These are phyloP conservation scores for Chimonanthus salicifolius DNA, from an alignment of 164 flowering plant genomes.

Conservation along the genomic window DNA sequence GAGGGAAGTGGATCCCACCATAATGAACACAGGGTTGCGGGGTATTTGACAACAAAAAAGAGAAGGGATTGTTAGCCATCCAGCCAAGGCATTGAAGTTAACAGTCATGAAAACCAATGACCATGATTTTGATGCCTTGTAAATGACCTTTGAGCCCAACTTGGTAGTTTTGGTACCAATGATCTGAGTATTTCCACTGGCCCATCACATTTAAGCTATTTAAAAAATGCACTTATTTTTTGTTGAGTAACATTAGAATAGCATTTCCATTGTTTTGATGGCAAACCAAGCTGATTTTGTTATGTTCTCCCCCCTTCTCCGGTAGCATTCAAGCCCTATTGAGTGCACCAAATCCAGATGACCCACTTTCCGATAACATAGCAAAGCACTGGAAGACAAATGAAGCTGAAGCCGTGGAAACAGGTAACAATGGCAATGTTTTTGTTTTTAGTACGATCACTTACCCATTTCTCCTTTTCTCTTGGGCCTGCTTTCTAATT, in stretches of 20 bases:
- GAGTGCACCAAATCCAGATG: constrained; percentile 98
- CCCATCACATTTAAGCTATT: neutral
- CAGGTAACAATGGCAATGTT: constrained; percentile 39
- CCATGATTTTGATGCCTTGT: neutral
- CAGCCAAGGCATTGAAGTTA: no score
- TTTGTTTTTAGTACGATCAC: no score
- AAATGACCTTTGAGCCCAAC: neutral
- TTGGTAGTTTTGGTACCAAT: neutral
- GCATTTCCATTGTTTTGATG: neutral
- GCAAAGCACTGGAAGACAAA: constrained; percentile 98
- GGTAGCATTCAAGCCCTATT: constrained; percentile 80
- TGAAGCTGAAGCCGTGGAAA: constrained; percentile 94
- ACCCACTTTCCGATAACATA: constrained; percentile 92
- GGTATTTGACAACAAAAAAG: no score
- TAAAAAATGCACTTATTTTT: neutral
- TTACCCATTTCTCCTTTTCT: neutral
- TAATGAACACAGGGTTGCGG: no score
- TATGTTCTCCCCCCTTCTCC: neutral
- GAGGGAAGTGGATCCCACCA: no score
- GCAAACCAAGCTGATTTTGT: neutral
- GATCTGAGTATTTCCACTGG: no score
- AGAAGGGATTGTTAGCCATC: no score
- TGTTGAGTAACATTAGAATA: neutral
- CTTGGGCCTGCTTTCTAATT: neutral
- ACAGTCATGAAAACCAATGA: no score